Evolutionary conservation across 2,329 filamentous ascomycete genomes (phyloP).

Genomic region (Fusarium succisae): DNA sequence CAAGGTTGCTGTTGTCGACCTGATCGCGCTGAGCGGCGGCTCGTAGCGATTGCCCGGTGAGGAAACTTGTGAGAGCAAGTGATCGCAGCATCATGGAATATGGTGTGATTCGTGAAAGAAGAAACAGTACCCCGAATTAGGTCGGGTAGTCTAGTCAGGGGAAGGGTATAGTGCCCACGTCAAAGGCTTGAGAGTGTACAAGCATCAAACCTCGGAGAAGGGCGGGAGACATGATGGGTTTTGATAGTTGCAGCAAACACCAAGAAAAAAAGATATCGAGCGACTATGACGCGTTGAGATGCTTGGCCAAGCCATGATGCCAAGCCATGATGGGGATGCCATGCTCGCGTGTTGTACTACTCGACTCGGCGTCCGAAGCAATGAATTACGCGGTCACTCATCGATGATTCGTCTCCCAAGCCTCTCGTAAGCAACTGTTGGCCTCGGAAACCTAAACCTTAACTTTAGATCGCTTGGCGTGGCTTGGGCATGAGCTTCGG

Average conservation of each 20-base stretch:
- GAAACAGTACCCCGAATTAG: neutral
- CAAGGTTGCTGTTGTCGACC: constrained; percentile 19
- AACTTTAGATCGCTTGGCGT: constrained; percentile 21
- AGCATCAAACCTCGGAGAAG: neutral
- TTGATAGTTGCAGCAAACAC: neutral
- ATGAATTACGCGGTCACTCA: constrained; percentile 14
- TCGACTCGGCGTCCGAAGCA: constrained; percentile 12
- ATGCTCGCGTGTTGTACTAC: neutral
- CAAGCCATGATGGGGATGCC: neutral
- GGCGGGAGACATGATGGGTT: neutral
- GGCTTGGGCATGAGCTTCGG: neutral
- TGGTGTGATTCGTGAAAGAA: neutral
- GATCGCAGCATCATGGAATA: constrained; percentile 8
- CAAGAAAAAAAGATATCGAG: neutral
- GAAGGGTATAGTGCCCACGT: neutral
- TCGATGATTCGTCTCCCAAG: constrained; percentile 4
- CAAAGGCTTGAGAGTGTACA: neutral
- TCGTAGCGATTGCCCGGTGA: neutral
- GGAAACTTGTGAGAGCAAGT: neutral
- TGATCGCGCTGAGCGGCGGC: neutral
- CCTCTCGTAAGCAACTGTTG: neutral
- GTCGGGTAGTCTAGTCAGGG: neutral
- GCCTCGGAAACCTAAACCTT: constrained; percentile 17
- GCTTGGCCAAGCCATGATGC: constrained; percentile 9
- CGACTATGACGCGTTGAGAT: constrained; percentile 20